phyloP scores from a whole-genome alignment of 768 basidiomycete genomes.

The Pleurotus giganteus region DNA sequence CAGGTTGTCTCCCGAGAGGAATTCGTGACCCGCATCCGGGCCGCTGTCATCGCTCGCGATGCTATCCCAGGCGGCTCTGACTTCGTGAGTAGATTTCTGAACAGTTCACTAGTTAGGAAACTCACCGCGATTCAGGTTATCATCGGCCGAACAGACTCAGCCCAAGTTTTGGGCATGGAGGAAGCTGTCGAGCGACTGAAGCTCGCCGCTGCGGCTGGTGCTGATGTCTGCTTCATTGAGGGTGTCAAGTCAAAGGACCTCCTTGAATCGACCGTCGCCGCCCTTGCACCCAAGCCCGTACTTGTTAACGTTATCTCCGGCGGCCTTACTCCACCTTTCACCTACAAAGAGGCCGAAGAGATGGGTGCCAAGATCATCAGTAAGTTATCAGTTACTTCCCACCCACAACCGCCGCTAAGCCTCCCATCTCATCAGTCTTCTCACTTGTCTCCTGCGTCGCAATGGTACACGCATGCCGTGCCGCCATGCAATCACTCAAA shows the following conservation, averaged over 20 bases:
- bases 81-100: neutral
- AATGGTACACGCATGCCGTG: slow-evolving; percentile 45
- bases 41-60: slow-evolving; percentile 47
- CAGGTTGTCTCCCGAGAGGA: slow-evolving; percentile 49
- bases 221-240: slow-evolving; percentile 54
- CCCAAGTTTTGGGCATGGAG: slow-evolving; percentile 50
- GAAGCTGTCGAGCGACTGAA: slow-evolving; percentile 46
- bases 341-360: slow-evolving; percentile 41
- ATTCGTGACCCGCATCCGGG: slow-evolving; percentile 50
- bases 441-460: slow-evolving; percentile 47
- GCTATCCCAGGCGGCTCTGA: slow-evolving; percentile 31
- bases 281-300: slow-evolving; percentile 42
- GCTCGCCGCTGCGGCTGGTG: slow-evolving; percentile 39
- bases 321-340: slow-evolving; percentile 50
- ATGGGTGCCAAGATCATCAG: slow-evolving; percentile 45
- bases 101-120: neutral
- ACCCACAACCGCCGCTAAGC: neutral
- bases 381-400: slow-evolving; percentile 12
- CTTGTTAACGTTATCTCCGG: slow-evolving; percentile 51
- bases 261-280: slow-evolving; percentile 35
- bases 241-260: slow-evolving; percentile 46
- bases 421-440: slow-evolving; percentile 34
- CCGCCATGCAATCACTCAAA: slow-evolving; percentile 46
- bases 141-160: slow-evolving; percentile 52
- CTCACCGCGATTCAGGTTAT: slow-evolving; percentile 30